Conservation (phyloP, 371 early-diverging fungal species). For the Mortierella sp. region DNA sequence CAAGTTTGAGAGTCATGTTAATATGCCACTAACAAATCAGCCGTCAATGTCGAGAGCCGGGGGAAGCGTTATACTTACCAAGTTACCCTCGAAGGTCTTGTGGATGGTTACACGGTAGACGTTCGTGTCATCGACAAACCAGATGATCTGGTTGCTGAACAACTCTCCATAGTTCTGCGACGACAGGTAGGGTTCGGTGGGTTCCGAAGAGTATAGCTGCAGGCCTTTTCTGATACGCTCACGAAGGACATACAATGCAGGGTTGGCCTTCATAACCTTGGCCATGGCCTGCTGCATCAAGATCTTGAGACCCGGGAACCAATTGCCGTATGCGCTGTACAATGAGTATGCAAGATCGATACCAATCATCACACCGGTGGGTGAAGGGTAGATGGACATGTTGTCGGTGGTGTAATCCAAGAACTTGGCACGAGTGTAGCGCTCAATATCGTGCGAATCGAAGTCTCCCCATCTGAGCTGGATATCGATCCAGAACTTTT, state of each 20-base stretch:
- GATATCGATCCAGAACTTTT: constrained; percentile 98
- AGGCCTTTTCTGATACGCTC: constrained; percentile 99
- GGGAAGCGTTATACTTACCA: constrained; percentile 57
- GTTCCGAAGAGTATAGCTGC: constrained; percentile 98
- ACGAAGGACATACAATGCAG: constrained; percentile 96
- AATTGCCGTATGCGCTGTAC: constrained; percentile 93
- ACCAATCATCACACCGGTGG: constrained; percentile 97
- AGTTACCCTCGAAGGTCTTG: constrained; percentile 99
- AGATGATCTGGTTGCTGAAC: constrained; percentile 97
- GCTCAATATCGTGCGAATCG: constrained; percentile 98
- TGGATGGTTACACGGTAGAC: constrained; percentile 99
- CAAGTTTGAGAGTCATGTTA: too few relatives aligned
- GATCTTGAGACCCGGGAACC: constrained; percentile 99
- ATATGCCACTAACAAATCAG: background rate
- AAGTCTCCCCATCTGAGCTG: constrained; percentile 99
- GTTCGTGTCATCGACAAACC: constrained; percentile 99
- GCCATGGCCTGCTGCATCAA: constrained; percentile 96
- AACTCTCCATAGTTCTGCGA: constrained; percentile 97
- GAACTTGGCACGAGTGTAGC: constrained; percentile 98
- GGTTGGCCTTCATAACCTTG: constrained; percentile 98
- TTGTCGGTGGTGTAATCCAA: constrained; percentile 97
- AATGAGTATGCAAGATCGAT: constrained; percentile 98
- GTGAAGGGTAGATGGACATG: constrained; percentile 98
- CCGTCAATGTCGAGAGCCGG: background rate
- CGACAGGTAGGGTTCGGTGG: constrained; percentile 98